A percentile compares a stretch with the other conserved stretches of the same genome.
phyloP scores from a whole-genome alignment of 148 eudicot species.

The Camellia lanceoleosa region DNA sequence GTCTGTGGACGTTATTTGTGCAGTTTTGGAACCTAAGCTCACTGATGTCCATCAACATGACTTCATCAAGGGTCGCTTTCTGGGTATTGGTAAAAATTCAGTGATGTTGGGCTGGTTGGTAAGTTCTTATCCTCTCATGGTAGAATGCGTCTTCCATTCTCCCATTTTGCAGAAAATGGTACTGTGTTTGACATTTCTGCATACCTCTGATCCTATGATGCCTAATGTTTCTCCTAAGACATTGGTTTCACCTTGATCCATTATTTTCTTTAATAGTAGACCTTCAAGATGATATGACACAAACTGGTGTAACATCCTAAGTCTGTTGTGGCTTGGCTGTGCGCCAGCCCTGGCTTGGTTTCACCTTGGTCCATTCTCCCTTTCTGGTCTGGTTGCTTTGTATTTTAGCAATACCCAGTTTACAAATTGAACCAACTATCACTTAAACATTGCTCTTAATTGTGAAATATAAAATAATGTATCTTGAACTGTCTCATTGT shows the following conservation, averaged over 20 bases:
- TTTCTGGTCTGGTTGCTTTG: too few relatives aligned
- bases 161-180: not conserved
- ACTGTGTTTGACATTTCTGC: not conserved
- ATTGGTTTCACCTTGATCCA: not conserved
- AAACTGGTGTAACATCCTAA: not conserved
- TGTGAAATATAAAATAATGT: too few relatives aligned
- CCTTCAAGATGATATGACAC: not conserved
- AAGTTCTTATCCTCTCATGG: constrained; percentile 24
- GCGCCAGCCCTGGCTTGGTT: too few relatives aligned
- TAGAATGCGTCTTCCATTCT: not conserved
- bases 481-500: not conserved
- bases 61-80: constrained; percentile 62
- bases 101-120: constrained; percentile 65
- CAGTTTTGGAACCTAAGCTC: constrained; percentile 53
- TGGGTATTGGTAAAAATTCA: constrained; percentile 58
- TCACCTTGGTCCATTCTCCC: too few relatives aligned
- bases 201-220: not conserved
- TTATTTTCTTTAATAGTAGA: not conserved
- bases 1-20: not conserved
- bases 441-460: not conserved
- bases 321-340: not conserved
- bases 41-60: constrained; percentile 75
- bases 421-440: too few relatives aligned
- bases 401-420: too few relatives aligned
- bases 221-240: not conserved